Evolutionary conservation across 192 early-diverging fungal genomes (phyloP), one percentile per base, ranked within the genome.

Genomic region (Obelidium mucronatum): DNA sequence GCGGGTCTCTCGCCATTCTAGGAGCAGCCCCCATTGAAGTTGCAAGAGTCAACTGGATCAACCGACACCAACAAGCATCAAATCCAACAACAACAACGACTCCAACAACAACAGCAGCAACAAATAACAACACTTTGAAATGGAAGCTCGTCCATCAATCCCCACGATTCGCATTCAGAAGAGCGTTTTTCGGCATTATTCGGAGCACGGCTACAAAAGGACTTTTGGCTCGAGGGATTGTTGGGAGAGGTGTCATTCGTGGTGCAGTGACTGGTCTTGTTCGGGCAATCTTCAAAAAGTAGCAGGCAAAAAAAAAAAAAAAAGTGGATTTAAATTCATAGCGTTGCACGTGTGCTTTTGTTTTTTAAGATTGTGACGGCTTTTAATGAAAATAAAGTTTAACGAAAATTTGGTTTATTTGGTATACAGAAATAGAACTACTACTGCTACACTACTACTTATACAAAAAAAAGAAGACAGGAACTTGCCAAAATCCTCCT

Each of bases 111-210:
- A 6, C 62, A 0, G 4, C 1, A 31, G 15, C 1, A 40, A 5
- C 62, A 5, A 13, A 6, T 22, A 4, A 19, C 22, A 22, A 5
- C 40, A 28, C 15, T 28, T 37, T 68, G 40, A 68, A 44, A 68
- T 68, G 42, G 42, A 68, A 68, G 28, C 66, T 68, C 6, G 17
- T 30, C 13, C 66, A 68, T 28, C 66, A 68, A 68, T 52, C 66
- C n/a, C 66, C 39, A 19, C 40, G 66, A 8, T 68, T 68, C 51
- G 66, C 66, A 17, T 68, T 51, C 28, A 28, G 66, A 13, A 37
- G 66, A 30, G 37, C 42, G 15, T 68, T 68, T 68, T 68, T 68
- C 28, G 66, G 66, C 3, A 40, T 68, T 48, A 24, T 68, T 6
- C 22, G 33, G 33, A 22, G 33, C 5, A 19, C 44, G 11, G 55